phyloP scores from a whole-genome alignment of 495 filamentous ascomycete species.

The Daldinia caldariorum region DNA sequence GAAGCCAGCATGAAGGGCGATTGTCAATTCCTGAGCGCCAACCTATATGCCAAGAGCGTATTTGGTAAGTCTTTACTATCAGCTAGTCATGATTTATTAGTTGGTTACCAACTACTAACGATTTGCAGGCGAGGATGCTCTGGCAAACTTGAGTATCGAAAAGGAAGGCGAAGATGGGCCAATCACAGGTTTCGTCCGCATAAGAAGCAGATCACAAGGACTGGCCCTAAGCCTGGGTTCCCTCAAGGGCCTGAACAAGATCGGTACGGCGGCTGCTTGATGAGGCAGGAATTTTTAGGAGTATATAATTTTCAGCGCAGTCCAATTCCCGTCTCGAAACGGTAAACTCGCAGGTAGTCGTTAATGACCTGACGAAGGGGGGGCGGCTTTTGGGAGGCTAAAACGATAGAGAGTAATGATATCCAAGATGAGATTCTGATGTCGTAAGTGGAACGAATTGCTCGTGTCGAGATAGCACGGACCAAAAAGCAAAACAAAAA shows the following conservation, averaged over 20 bases:
- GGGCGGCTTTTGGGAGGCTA: constrained; percentile 9
- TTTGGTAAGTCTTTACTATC: constrained; percentile 79
- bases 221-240: constrained; percentile 93
- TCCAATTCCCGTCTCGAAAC: background rate
- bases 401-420: constrained; percentile 29
- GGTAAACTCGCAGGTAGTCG: constrained; percentile 6
- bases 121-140: constrained; percentile 89
- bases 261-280: constrained; percentile 60
- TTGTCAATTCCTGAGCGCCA: constrained; percentile 97
- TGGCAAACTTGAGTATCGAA: constrained; percentile 97
- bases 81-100: background rate
- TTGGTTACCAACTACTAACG: constrained; percentile 43
- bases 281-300: background rate
- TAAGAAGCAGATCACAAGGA: constrained; percentile 96
- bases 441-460: constrained; percentile 22
- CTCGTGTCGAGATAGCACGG: constrained; percentile 37
- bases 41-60: constrained; percentile 95
- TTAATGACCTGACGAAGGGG: constrained; percentile 16
- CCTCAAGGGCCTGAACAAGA: constrained; percentile 93
- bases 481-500: constrained; percentile 18
- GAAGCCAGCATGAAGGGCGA: constrained; percentile 97
- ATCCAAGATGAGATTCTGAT: constrained; percentile 35
- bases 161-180: constrained; percentile 96
- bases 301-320: constrained; percentile 25
- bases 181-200: constrained; percentile 98